Conservation (phyloP, 495 filamentous ascomycete genomes). For the Pseudevernia furfuracea region DNA sequence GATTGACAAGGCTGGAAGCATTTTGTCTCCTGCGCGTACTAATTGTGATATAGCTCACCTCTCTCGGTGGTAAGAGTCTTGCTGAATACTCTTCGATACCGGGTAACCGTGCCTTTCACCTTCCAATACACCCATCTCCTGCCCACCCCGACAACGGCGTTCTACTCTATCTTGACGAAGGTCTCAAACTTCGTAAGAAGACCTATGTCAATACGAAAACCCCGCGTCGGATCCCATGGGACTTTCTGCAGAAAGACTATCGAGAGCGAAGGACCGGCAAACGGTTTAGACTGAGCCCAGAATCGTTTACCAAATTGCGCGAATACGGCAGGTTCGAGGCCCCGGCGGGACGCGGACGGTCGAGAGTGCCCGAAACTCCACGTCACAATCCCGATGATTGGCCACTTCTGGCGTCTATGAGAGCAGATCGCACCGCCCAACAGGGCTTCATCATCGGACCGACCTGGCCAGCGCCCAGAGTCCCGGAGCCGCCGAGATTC, state of each 20-base stretch:
- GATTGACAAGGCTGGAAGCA: not conserved
- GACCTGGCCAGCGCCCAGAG: not conserved
- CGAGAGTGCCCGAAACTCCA: not conserved
- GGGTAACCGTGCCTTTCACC: not conserved
- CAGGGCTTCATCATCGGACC: not conserved
- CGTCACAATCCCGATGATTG: not conserved
- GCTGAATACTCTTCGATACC: not conserved
- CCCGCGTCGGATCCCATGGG: not conserved
- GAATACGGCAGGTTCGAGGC: not conserved
- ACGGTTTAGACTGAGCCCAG: not conserved
- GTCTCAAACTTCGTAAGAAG: not conserved
- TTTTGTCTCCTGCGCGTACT: not conserved
- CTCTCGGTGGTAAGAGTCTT: not conserved
- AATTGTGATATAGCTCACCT: slow-evolving; percentile 3
- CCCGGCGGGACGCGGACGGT: not conserved
- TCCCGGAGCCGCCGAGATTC: not conserved
- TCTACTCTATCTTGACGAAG: slow-evolving; percentile 1
- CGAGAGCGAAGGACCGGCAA: not conserved
- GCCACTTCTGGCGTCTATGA: not conserved
- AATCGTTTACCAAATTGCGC: not conserved
- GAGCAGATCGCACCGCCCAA: not conserved
- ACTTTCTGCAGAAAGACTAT: not conserved
- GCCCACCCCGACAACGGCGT: slow-evolving; percentile 1
- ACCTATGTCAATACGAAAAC: not conserved
- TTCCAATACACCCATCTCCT: slow-evolving; percentile 9